phyloP scores from a whole-genome alignment of 495 filamentous ascomycete genomes.

The Lophiotrema nucula region DNA sequence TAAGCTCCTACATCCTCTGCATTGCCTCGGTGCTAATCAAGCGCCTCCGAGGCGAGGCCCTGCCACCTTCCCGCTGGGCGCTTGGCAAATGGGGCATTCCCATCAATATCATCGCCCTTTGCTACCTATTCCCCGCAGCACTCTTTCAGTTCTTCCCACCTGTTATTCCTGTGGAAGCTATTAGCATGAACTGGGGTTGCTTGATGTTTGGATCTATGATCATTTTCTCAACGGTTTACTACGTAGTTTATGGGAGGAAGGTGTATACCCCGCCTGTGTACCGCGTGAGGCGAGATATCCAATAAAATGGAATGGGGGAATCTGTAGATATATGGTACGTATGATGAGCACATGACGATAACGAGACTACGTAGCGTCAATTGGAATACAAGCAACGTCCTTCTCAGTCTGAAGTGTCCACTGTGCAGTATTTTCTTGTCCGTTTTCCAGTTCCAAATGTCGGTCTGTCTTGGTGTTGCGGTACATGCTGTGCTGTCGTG shows the following conservation, averaged over 20 bases:
- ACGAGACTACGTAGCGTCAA: no score
- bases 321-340: no score
- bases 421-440: no score
- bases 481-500: no score
- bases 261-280: constrained; percentile 38
- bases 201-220: constrained; percentile 37
- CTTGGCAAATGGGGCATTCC: constrained; percentile 36
- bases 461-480: no score
- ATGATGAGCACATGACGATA: no score
- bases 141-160: constrained; percentile 41
- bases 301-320: no score
- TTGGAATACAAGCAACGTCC: no score
- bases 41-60: constrained; percentile 35
- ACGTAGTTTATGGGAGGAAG: constrained; percentile 32
- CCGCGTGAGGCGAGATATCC: not conserved
- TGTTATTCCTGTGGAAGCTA: constrained; percentile 13
- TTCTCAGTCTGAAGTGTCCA: no score
- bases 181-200: constrained; percentile 36
- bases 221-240: constrained; percentile 31
- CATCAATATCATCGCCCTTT: constrained; percentile 39
- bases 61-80: constrained; percentile 37
- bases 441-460: no score
- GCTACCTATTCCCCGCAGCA: constrained; percentile 33
- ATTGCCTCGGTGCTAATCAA: constrained; percentile 39
- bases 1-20: constrained; percentile 40